phyloP scores from a whole-genome alignment of 179 eudicot genomes.

The Beta corolliflora region DNA sequence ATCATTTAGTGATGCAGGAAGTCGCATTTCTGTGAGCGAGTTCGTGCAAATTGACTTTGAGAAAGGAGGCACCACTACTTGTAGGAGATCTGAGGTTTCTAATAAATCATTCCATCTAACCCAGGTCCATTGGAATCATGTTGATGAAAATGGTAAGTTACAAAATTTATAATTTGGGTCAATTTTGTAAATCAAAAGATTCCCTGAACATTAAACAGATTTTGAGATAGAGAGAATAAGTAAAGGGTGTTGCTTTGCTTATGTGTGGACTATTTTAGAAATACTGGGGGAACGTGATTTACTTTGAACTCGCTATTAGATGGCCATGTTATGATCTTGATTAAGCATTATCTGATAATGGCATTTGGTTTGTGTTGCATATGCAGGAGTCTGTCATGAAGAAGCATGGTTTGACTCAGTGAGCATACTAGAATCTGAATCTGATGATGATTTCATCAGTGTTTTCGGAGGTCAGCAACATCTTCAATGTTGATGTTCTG shows the following conservation, averaged over 20 bases:
- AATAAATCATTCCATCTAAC: slow-evolving; percentile 48
- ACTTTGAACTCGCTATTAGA: too few species aligned
- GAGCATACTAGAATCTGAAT: slow-evolving; percentile 72
- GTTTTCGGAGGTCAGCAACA: slow-evolving; percentile 57
- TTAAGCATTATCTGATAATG: not conserved
- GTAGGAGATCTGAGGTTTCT: slow-evolving; percentile 54
- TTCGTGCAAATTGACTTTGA: slow-evolving; percentile 49
- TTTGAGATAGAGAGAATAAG: too few species aligned
- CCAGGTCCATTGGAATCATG: slow-evolving; percentile 49
- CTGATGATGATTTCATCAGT: slow-evolving; percentile 79
- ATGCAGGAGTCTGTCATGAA: slow-evolving; percentile 56
- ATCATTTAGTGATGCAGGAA: slow-evolving; percentile 39
- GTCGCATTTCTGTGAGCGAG: slow-evolving; percentile 46
- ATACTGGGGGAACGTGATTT: too few species aligned
- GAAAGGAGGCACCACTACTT: slow-evolving; percentile 46
- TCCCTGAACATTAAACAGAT: too few species aligned
- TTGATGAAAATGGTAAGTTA: slow-evolving; percentile 49
- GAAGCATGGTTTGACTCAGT: slow-evolving; percentile 87
- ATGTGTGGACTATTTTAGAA: too few species aligned
- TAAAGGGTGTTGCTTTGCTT: too few species aligned
- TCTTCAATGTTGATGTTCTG: not conserved
- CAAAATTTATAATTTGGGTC: too few species aligned
- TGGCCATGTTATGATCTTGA: not conserved
- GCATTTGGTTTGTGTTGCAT: not conserved
- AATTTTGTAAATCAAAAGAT: too few species aligned